These are phyloP conservation scores for Tetrahymena malaccensis DNA, from an alignment of 73 alveolate genomes.

Conservation along the genomic window DNA sequence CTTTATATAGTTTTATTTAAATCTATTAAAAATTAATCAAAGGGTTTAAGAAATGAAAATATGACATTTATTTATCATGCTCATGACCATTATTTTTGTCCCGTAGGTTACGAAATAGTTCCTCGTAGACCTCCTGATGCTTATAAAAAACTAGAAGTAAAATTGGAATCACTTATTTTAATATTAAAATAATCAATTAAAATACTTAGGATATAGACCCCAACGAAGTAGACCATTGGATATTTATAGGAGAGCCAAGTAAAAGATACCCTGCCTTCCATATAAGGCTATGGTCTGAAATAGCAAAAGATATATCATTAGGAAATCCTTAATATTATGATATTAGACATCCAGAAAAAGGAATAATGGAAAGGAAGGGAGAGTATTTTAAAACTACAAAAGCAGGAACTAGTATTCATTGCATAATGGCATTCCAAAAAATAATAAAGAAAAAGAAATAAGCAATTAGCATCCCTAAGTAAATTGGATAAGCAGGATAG, in stretches of 20 bases:
- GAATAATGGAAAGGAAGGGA: constrained; percentile 49
- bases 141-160: constrained; percentile 3
- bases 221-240: constrained; percentile 54
- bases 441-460: constrained; percentile 14
- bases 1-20: background rate
- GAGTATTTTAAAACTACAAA: constrained; percentile 40
- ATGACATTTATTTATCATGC: constrained; percentile 72
- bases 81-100: constrained; percentile 77
- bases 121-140: constrained; percentile 63
- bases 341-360: constrained; percentile 64
- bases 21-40: background rate
- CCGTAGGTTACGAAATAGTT: constrained; percentile 70
- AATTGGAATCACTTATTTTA: background rate
- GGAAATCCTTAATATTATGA: constrained; percentile 54
- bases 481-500: background rate
- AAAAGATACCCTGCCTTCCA: constrained; percentile 60
- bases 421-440: constrained; percentile 63
- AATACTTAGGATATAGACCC: constrained; percentile 25
- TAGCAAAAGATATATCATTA: constrained; percentile 52
- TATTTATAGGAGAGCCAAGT: constrained; percentile 63
- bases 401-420: constrained; percentile 70
- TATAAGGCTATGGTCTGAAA: constrained; percentile 64
- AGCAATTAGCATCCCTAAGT: background rate
- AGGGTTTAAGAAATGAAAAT: constrained; percentile 47
- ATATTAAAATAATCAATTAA: background rate